phyloP scores from a whole-genome alignment of 495 filamentous ascomycete species.

The Penicillium ochrochloron region DNA sequence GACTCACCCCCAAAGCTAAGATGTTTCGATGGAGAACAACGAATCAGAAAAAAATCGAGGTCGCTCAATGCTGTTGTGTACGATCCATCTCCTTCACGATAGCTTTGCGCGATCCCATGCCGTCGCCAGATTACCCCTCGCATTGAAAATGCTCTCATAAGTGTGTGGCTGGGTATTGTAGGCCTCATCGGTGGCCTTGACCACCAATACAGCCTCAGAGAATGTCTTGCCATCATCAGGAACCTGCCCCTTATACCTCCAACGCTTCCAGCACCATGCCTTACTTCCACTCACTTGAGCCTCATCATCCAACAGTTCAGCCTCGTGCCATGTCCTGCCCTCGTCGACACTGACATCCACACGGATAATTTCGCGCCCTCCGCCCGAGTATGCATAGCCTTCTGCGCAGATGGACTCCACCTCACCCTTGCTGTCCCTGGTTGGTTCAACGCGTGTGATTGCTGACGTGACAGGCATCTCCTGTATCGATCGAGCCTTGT shows the following conservation, averaged over 20 bases:
- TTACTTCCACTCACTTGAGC: background rate
- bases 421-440: background rate
- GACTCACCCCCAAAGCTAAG: background rate
- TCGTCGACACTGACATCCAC: constrained; percentile 13
- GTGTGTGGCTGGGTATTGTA: constrained; percentile 15
- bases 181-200: constrained; percentile 11
- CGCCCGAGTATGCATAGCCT: constrained; percentile 14
- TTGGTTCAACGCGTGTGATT: constrained; percentile 4
- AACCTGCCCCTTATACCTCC: constrained; percentile 2
- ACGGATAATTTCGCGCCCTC: constrained; percentile 13
- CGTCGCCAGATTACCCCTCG: constrained; percentile 8
- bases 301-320: constrained; percentile 4
- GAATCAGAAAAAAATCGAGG: background rate
- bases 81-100: background rate
- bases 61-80: background rate
- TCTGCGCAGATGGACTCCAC: constrained; percentile 4
- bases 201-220: background rate
- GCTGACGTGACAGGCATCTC: constrained; percentile 11
- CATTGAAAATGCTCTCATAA: constrained; percentile 5
- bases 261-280: constrained; percentile 12
- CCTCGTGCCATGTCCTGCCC: constrained; percentile 11
- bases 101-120: constrained; percentile 13
- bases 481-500: constrained; percentile 10
- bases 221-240: background rate
- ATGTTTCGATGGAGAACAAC: background rate